These are phyloP conservation scores for Carex cristatella DNA, from an alignment of 176 grass and related monocot genomes.

Conservation along the genomic window DNA sequence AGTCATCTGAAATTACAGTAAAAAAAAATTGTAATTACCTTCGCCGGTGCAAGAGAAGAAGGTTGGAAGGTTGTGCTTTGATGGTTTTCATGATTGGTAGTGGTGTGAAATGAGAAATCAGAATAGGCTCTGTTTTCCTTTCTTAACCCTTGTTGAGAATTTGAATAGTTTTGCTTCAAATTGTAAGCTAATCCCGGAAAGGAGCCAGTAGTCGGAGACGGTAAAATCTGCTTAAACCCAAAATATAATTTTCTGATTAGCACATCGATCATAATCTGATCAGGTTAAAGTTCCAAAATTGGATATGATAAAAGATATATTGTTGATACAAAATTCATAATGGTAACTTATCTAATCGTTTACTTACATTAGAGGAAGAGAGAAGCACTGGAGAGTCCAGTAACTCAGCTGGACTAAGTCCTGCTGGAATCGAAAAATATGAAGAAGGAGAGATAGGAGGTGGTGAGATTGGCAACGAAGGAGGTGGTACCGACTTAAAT, in stretches of 20 bases:
- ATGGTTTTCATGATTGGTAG: slow-evolving; percentile 14
- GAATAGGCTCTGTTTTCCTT: not conserved
- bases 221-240: slow-evolving; percentile 33
- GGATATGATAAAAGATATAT: not conserved
- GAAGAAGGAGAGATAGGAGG: slow-evolving; percentile 60
- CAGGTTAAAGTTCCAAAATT: not conserved
- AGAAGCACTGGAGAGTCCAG: slow-evolving; percentile 86
- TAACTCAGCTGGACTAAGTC: slow-evolving; percentile 80
- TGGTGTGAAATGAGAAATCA: slow-evolving; percentile 61
- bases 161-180: slow-evolving; percentile 32
- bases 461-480: slow-evolving; percentile 72
- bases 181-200: slow-evolving; percentile 51
- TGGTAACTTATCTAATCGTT: not conserved
- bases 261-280: not conserved
- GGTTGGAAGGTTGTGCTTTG: slow-evolving; percentile 18
- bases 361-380: slow-evolving; percentile 46
- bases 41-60: slow-evolving; percentile 31
- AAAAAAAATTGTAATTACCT: slow-evolving; percentile 29
- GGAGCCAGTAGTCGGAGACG: slow-evolving; percentile 72
- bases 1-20: not conserved
- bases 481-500: slow-evolving; percentile 90
- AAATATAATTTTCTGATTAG: not conserved
- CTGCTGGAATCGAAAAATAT: slow-evolving; percentile 72
- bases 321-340: not conserved
- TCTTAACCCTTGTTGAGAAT: slow-evolving; percentile 26